phyloP scores from a whole-genome alignment of 306 rosid species.

The Quercus parvula region DNA sequence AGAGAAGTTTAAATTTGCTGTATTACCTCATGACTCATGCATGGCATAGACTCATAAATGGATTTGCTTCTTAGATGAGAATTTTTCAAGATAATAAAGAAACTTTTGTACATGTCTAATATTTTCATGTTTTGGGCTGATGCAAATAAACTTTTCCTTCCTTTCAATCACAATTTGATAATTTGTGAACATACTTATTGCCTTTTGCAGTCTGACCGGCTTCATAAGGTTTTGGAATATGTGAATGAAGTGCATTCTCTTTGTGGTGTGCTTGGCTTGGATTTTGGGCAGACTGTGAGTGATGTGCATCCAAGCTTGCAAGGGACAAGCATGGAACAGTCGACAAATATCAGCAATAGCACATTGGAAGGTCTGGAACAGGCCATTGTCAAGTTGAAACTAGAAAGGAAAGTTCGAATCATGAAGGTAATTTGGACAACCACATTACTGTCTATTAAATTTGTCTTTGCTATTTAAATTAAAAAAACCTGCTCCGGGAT shows the following conservation, averaged over 20 bases:
- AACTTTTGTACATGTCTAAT: not conserved
- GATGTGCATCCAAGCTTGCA: constrained; percentile 95
- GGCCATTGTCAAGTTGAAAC: constrained; percentile 63
- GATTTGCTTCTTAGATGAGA: not conserved
- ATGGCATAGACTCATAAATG: not conserved
- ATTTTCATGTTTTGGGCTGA: not conserved
- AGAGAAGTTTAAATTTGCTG: not conserved
- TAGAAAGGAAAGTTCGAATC: constrained; percentile 68
- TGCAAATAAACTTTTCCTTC: not conserved
- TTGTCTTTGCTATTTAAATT: not conserved
- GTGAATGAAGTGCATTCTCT: constrained; percentile 91
- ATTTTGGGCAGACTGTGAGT: constrained; percentile 76
- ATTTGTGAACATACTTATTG: not conserved
- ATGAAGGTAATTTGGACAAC: constrained; percentile 51
- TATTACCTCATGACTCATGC: not conserved
- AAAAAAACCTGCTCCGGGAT: constrained; percentile 22
- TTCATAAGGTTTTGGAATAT: constrained; percentile 79
- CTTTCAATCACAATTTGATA: not conserved
- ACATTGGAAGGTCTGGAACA: constrained; percentile 89
- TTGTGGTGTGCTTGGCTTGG: constrained; percentile 83
- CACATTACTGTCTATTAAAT: constrained; percentile 3
- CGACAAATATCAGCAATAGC: constrained; percentile 80
- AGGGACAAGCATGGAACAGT: constrained; percentile 58
- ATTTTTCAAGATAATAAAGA: not conserved
- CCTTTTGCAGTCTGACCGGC: constrained; percentile 76